Percentiles rank a stretch among this genome's conserved stretches.
These are phyloP conservation scores for Cystobasidium sp. DNA, from an alignment of 1,284 basidiomycete genomes.

Conservation along the genomic window DNA sequence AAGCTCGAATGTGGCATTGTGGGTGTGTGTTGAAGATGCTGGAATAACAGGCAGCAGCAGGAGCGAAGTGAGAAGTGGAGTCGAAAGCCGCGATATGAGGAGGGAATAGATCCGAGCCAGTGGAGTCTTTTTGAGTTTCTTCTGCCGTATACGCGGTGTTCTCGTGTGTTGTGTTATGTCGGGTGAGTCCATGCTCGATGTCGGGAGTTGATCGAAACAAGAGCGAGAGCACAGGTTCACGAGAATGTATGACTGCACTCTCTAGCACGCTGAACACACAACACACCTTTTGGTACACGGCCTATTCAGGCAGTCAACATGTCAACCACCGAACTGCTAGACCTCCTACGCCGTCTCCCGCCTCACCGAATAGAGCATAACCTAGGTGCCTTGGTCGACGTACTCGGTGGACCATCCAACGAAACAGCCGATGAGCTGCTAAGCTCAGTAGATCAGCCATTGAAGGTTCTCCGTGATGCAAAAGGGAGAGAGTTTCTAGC, in stretches of 20 bases:
- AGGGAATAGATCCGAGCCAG: slow-evolving; percentile 11
- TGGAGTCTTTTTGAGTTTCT: not conserved
- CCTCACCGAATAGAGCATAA: slow-evolving; percentile 90
- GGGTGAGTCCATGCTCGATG: not conserved
- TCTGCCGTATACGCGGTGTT: not conserved
- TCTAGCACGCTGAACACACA: not conserved
- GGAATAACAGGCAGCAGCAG: slow-evolving; percentile 31
- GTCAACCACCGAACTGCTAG: slow-evolving; percentile 55
- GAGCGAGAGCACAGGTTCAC: not conserved
- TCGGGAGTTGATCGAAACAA: not conserved
- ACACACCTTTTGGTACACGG: not conserved
- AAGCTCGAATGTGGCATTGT: slow-evolving; percentile 21
- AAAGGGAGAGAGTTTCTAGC: slow-evolving; percentile 87
- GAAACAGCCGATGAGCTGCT: slow-evolving; percentile 94
- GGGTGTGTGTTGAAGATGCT: not conserved
- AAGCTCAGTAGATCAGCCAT: slow-evolving; percentile 92
- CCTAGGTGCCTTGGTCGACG: slow-evolving; percentile 73
- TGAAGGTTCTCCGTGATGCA: slow-evolving; percentile 78
- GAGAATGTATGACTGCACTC: not conserved
- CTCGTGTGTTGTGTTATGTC: not conserved
- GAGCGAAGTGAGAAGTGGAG: slow-evolving; percentile 17
- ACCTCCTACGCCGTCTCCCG: slow-evolving; percentile 92
- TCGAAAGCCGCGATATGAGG: slow-evolving; percentile 6
- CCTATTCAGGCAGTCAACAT: not conserved
- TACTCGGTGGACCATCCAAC: slow-evolving; percentile 59